Evolutionary conservation across 2,329 filamentous ascomycete species (phyloP).

Genomic region (Botrytis medusae): DNA sequence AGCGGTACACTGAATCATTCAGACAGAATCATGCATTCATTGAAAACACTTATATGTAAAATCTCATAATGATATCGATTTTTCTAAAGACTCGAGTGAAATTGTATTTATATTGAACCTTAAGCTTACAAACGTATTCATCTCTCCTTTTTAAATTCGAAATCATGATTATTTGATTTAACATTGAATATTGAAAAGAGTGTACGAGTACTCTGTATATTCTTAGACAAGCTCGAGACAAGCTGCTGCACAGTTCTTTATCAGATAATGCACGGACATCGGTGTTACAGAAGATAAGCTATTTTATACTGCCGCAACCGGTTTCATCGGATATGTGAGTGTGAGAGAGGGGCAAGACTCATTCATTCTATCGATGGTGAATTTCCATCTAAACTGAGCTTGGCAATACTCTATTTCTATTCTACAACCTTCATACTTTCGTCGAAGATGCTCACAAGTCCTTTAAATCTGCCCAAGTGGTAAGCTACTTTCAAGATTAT

Average conservation of each 20-base stretch:
- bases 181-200: not conserved
- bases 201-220: not conserved
- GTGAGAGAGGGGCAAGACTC: not conserved
- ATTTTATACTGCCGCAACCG: not conserved
- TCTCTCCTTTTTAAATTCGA: not conserved
- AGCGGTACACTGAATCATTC: not conserved
- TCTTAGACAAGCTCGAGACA: not conserved
- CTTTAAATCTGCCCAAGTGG: conserved; percentile 40
- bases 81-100: too few relatives aligned
- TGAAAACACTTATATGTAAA: not conserved
- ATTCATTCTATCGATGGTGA: not conserved
- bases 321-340: not conserved
- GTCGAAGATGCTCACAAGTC: conserved; percentile 33
- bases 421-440: not conserved
- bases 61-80: too few relatives aligned
- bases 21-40: not conserved
- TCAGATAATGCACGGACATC: not conserved
- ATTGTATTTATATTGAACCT: too few relatives aligned
- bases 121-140: not conserved
- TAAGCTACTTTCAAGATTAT: conserved; percentile 13
- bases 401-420: not conserved
- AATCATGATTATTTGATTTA: not conserved
- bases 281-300: not conserved
- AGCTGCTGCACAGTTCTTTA: not conserved
- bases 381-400: not conserved